Conservation (phyloP, 768 basidiomycete genomes). For the Serendipita indica region DNA sequence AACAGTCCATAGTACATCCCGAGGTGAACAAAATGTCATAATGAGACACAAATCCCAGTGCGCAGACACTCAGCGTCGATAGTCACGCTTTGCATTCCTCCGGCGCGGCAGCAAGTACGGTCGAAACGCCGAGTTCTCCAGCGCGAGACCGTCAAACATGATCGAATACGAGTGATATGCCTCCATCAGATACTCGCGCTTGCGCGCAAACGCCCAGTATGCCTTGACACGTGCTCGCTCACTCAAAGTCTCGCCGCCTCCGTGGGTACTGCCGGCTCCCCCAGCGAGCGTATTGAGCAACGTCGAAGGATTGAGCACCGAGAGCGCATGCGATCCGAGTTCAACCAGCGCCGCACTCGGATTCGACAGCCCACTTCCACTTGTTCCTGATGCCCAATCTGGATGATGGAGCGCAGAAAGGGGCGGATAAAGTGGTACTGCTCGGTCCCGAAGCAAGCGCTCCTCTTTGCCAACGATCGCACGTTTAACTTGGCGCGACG, state of each 20-base stretch:
- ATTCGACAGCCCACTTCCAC: background rate
- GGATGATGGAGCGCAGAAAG: background rate
- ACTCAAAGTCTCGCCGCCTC: background rate
- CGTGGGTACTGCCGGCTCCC: background rate
- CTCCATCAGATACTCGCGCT: slow-evolving; percentile 10
- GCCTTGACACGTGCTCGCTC: background rate
- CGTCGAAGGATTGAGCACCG: background rate
- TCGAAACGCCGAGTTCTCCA: slow-evolving; percentile 9
- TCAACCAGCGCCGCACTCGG: background rate
- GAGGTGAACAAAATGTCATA: background rate
- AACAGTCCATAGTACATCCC: background rate
- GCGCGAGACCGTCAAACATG: slow-evolving; percentile 11
- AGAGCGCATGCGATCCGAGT: background rate
- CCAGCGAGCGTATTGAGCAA: background rate
- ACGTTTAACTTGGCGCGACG: background rate
- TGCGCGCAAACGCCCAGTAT: slow-evolving; percentile 10
- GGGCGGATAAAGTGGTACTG: background rate
- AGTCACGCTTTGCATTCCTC: slow-evolving; percentile 4
- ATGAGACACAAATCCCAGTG: background rate
- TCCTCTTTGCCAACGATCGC: slow-evolving; percentile 6
- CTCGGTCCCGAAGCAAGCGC: background rate
- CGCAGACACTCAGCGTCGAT: slow-evolving; percentile 1
- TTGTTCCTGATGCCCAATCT: too few species aligned
- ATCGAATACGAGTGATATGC: slow-evolving; percentile 9
- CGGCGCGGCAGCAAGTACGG: slow-evolving; percentile 8